Evolutionary conservation across 2,329 filamentous ascomycete genomes (phyloP).

Genomic region (Fusarium anthophilum): DNA sequence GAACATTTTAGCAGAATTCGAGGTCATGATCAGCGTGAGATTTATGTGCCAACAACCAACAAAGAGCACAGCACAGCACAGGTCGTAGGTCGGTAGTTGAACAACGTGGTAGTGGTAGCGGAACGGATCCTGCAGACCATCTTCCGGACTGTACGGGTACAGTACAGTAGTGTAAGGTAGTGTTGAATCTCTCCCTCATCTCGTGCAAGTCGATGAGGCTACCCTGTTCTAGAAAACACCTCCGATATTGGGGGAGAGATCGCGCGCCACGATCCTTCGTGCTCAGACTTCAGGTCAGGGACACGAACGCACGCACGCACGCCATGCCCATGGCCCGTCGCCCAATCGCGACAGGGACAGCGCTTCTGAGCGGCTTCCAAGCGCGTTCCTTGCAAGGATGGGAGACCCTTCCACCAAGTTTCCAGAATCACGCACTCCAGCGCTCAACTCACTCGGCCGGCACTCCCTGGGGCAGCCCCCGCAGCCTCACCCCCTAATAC

Average conservation of each 20-base stretch:
- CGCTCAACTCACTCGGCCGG: slow-evolving; percentile 27
- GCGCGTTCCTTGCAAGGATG: slow-evolving; percentile 39
- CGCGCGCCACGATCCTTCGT: slow-evolving; percentile 35
- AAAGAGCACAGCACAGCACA: not conserved
- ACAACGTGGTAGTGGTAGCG: slow-evolving; percentile 19
- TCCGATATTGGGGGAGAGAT: slow-evolving; percentile 29
- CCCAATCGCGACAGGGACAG: slow-evolving; percentile 19
- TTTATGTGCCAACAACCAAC: not conserved
- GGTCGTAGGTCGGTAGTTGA: slow-evolving; percentile 35
- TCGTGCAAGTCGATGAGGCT: slow-evolving; percentile 24
- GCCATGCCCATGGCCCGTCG: not conserved
- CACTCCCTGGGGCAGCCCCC: slow-evolving; percentile 16
- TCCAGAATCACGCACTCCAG: slow-evolving; percentile 31
- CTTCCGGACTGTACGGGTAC: slow-evolving; percentile 10
- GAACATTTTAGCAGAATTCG: slow-evolving; percentile 30
- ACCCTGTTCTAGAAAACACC: slow-evolving; percentile 40
- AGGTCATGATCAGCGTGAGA: slow-evolving; percentile 16
- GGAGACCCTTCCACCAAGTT: slow-evolving; percentile 26
- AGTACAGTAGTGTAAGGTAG: not conserved
- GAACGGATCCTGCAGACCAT: slow-evolving; percentile 24
- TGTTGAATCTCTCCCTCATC: slow-evolving; percentile 2
- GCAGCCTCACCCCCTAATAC: slow-evolving; percentile 9
- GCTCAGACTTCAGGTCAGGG: not conserved
- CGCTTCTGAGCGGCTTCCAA: slow-evolving; percentile 37
- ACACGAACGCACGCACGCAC: not conserved